These are phyloP conservation scores for Chlamydomonas sphaeroides DNA, from an alignment of 139 green algal genomes.

Conservation along the genomic window DNA sequence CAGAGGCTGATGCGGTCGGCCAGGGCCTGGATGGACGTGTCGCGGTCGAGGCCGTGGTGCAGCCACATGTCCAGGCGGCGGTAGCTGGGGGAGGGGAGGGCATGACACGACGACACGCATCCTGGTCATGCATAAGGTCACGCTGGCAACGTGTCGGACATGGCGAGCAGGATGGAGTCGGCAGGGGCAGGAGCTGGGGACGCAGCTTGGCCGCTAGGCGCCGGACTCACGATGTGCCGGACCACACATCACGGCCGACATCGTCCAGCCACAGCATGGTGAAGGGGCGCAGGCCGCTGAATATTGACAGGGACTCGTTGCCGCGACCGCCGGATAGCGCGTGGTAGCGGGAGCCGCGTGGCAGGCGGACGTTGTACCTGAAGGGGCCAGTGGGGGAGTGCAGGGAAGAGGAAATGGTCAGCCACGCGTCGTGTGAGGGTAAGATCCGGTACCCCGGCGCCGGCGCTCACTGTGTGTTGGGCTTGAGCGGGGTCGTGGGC, in stretches of 20 bases:
- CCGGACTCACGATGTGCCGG: background rate
- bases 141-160: no score
- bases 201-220: no score
- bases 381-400: background rate
- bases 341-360: slow-evolving; percentile 46
- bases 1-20: slow-evolving; percentile 36
- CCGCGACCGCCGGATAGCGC: slow-evolving; percentile 36
- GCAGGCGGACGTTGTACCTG: slow-evolving; percentile 48
- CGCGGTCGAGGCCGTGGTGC: slow-evolving; percentile 43
- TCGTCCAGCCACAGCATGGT: background rate
- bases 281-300: slow-evolving; percentile 20
- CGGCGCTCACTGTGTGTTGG: slow-evolving; percentile 11
- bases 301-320: background rate
- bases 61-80: slow-evolving; percentile 63
- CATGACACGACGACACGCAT: no score
- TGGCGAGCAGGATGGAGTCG: no score
- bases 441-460: no score
- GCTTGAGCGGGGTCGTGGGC: background rate
- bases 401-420: background rate
- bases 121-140: no score
- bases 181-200: no score
- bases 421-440: no score
- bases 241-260: background rate
- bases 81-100: slow-evolving; percentile 18
- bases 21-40: background rate